phyloP scores from a whole-genome alignment of 129 eudicot species.

The Flaveria linearis region DNA sequence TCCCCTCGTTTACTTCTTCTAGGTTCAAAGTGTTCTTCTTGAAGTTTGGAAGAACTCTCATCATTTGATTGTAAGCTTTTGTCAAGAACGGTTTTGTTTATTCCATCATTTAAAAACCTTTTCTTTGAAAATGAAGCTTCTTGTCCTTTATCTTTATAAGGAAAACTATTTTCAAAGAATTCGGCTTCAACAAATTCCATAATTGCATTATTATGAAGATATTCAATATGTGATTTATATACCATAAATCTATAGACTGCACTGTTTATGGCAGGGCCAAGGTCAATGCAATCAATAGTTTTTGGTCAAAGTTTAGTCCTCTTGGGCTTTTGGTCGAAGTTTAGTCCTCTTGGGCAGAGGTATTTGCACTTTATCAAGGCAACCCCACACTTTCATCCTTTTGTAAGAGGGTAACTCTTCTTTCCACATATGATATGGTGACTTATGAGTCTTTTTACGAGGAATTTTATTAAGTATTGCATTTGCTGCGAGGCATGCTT shows the following conservation, averaged over 20 bases:
- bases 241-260: not conserved
- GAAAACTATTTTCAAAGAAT: not conserved
- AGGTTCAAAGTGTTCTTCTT: not conserved
- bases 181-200: not conserved
- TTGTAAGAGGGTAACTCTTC: not conserved
- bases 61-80: not conserved
- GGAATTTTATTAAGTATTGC: not conserved
- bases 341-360: not conserved
- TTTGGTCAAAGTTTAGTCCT: conserved; percentile 5
- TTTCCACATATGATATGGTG: not conserved
- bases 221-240: not conserved
- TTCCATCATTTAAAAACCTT: not conserved
- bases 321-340: not conserved
- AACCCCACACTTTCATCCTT: conserved; percentile 12
- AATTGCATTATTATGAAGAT: not conserved
- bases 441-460: not conserved
- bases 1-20: not conserved
- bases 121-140: not conserved
- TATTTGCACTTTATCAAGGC: conserved; percentile 2
- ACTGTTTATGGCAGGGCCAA: not conserved
- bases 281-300: not conserved
- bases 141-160: not conserved
- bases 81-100: not conserved
- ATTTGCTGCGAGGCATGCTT: not conserved
- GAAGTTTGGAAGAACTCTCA: not conserved